Evolutionary conservation across 1,284 basidiomycete genomes (phyloP).

Genomic region (Leccinum cinnamomeum): DNA sequence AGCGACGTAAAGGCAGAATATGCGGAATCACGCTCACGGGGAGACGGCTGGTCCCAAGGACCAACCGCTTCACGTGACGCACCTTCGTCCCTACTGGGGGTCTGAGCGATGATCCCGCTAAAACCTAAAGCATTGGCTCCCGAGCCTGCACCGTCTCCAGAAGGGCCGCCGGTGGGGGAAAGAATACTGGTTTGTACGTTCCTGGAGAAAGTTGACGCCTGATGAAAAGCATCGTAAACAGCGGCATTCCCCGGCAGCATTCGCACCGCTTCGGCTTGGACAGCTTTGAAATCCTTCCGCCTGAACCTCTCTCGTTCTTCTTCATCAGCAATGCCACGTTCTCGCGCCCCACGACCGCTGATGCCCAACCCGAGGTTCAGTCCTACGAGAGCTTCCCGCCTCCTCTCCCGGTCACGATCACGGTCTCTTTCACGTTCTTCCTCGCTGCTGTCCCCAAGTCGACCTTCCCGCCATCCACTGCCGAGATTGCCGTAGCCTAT

Average conservation of each 20-base stretch:
- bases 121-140: slow-evolving; percentile 31
- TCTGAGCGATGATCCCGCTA: slow-evolving; percentile 28
- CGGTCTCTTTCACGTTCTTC: slow-evolving; percentile 39
- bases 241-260: slow-evolving; percentile 46
- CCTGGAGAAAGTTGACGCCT: slow-evolving; percentile 45
- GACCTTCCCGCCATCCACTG: slow-evolving; percentile 38
- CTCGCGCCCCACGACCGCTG: slow-evolving; percentile 52
- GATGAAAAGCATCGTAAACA: slow-evolving; percentile 76
- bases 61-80: slow-evolving; percentile 27
- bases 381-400: slow-evolving; percentile 42
- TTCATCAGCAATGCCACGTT: slow-evolving; percentile 61
- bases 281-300: slow-evolving; percentile 47
- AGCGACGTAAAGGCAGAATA: slow-evolving; percentile 30
- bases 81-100: slow-evolving; percentile 28
- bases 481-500: slow-evolving; percentile 46
- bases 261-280: slow-evolving; percentile 35
- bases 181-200: slow-evolving; percentile 25
- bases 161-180: slow-evolving; percentile 17
- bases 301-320: slow-evolving; percentile 57
- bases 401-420: slow-evolving; percentile 41
- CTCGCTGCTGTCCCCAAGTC: slow-evolving; percentile 35
- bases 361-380: slow-evolving; percentile 35
- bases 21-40: slow-evolving; percentile 32
- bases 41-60: slow-evolving; percentile 36
- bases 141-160: slow-evolving; percentile 20